These are phyloP conservation scores for Ceratocystis ficicola DNA, from an alignment of 2,329 filamentous ascomycete species.

Conservation along the genomic window DNA sequence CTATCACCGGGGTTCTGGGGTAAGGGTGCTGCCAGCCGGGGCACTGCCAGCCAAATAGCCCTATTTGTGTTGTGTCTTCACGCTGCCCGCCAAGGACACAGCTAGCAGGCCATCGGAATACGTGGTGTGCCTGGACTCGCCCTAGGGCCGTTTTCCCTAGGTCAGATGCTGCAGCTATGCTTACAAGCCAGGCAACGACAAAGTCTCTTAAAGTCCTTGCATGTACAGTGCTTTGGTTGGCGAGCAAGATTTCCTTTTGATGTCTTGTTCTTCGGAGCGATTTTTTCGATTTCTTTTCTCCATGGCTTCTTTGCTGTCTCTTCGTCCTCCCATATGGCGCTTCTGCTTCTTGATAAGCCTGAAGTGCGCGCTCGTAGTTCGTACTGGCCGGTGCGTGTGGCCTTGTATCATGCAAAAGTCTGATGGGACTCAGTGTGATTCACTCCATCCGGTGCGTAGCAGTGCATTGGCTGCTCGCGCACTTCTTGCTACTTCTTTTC, in stretches of 20 bases:
- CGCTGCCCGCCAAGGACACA: neutral
- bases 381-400: too few relatives aligned
- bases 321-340: too few relatives aligned
- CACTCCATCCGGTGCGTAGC: too few relatives aligned
- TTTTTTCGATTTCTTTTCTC: too few relatives aligned
- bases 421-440: too few relatives aligned
- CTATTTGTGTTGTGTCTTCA: neutral
- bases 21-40: neutral
- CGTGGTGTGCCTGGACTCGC: neutral
- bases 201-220: neutral
- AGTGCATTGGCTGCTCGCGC: too few relatives aligned
- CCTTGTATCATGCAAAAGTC: too few relatives aligned
- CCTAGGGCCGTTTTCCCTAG: neutral
- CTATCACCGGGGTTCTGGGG: neutral
- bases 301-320: too few relatives aligned
- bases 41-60: neutral
- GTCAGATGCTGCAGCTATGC: neutral
- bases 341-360: too few relatives aligned
- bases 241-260: neutral
- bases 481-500: too few relatives aligned
- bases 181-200: neutral
- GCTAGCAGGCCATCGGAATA: neutral
- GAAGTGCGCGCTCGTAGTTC: too few relatives aligned
- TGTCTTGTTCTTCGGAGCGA: neutral
- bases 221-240: neutral